These are phyloP conservation scores for Tetrapisispora fleetii DNA, from an alignment of 805 yeast genomes.

Conservation along the genomic window DNA sequence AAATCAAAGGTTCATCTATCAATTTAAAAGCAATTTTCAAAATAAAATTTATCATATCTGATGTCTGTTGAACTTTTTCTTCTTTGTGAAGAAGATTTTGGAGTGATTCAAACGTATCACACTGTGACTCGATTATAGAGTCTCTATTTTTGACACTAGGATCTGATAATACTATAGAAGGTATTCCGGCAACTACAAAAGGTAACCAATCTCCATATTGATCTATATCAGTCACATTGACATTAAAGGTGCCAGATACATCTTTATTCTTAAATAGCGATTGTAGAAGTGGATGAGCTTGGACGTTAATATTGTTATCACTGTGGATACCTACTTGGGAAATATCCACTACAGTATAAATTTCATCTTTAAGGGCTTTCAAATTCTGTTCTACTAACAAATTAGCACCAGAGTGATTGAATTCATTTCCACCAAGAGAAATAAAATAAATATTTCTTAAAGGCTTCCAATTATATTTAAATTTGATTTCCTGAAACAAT, in stretches of 20 bases:
- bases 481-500: slow-evolving; percentile 52
- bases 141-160: slow-evolving; percentile 8
- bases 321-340: slow-evolving; percentile 33
- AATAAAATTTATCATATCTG: slow-evolving; percentile 44
- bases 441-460: slow-evolving; percentile 72
- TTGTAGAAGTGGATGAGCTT: slow-evolving; percentile 54
- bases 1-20: slow-evolving; percentile 68
- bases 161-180: slow-evolving; percentile 15
- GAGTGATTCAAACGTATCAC: slow-evolving; percentile 53
- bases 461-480: slow-evolving; percentile 67
- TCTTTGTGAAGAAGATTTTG: slow-evolving; percentile 37
- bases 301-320: slow-evolving; percentile 38
- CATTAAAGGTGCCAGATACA: slow-evolving; percentile 9
- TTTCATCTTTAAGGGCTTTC: slow-evolving; percentile 44
- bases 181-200: slow-evolving; percentile 47
- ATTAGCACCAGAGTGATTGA: slow-evolving; percentile 71
- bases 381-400: slow-evolving; percentile 55
- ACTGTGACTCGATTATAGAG: slow-evolving; percentile 56
- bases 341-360: slow-evolving; percentile 63
- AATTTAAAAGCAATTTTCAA: slow-evolving; percentile 42
- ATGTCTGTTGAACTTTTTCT: slow-evolving; percentile 37
- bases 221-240: slow-evolving; percentile 16
- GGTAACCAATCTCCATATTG: slow-evolving; percentile 57
- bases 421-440: slow-evolving; percentile 72
- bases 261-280: slow-evolving; percentile 32